Evolutionary conservation across 495 filamentous ascomycete species (phyloP), one percentile per base, ranked within the genome.

Genomic region (Bathelium albidoporum): DNA sequence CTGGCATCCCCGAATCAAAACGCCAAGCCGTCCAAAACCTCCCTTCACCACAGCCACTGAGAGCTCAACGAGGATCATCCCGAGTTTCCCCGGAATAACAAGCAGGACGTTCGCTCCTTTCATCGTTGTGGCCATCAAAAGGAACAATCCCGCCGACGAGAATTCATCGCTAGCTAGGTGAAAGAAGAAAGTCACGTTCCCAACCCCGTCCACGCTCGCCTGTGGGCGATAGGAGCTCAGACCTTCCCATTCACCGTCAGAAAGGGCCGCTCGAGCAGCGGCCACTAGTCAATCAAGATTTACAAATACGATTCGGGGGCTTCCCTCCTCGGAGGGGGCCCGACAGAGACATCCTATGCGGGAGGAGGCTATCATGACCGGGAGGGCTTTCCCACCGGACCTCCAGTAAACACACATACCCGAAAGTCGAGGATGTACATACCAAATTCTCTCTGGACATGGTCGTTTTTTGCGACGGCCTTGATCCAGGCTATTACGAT

Each of bases 401-500:
- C 69, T 60, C 59, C 61, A 53, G 28, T 68, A 26, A 66, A 28
- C 7, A 66, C 29, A n/a, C 16, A 20, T 29, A 58, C 44, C 44
- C 68, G 52, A 65, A 29, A 22, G 28, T 52, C 62, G 32, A 81
- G 73, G 68, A 85, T 87, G 79, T 91, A 90, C 68, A 78, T 85
- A 67, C 85, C 93, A 59, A 88, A 84, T 70, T 87, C 89, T 2
- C 78, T 78, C 68, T 98, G 95, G 95, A 90, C 91, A 2, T 94
- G 91, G 85, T 75, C 84, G 62, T 97, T 97, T 72, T 80, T 92
- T 70, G 70, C 86, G 65, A 78, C 89, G 43, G 85, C 91, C 32
- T 73, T 86, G 41, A 43, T 90, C 49, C 95, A 98, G 74, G 87
- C 89, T 41, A 73, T 87, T 32, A 83, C 93, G 55, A 86, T 87